phyloP scores from a whole-genome alignment of 768 basidiomycete genomes.

The Russula compacta region DNA sequence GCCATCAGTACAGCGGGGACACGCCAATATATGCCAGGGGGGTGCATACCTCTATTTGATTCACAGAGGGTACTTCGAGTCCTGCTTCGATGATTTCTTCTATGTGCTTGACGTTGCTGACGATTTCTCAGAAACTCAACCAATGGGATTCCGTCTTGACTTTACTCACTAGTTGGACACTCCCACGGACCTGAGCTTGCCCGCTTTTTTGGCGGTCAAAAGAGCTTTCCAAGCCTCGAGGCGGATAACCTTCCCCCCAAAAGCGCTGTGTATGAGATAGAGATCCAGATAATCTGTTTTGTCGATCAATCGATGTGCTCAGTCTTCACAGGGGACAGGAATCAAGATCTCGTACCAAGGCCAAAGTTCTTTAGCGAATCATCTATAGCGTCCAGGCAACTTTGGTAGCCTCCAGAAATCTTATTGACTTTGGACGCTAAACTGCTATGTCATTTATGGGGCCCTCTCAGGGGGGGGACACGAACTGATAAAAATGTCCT shows the following conservation, averaged over 20 bases:
- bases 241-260: slow-evolving; percentile 52
- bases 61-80: slow-evolving; percentile 58
- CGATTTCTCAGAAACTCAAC: neutral
- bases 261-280: slow-evolving; percentile 70
- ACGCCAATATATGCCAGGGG: neutral
- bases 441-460: neutral
- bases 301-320: neutral
- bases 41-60: slow-evolving; percentile 63
- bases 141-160: slow-evolving; percentile 20
- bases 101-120: slow-evolving; percentile 61
- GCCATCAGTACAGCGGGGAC: neutral
- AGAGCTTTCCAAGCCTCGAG: slow-evolving; percentile 68
- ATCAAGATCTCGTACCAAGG: neutral
- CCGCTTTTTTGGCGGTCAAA: slow-evolving; percentile 47
- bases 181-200: slow-evolving; percentile 65
- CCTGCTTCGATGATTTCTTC: slow-evolving; percentile 63
- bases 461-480: neutral
- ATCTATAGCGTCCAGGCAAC: slow-evolving; percentile 1
- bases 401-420: slow-evolving; percentile 12
- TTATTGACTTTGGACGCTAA: slow-evolving; percentile 18
- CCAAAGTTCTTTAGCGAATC: slow-evolving; percentile 5
- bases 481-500: slow-evolving; percentile 67
- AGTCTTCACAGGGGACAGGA: neutral
- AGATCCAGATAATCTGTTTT: slow-evolving; percentile 55
- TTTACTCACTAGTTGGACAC: slow-evolving; percentile 72